Evolutionary conservation across 2,329 filamentous ascomycete species (phyloP).

Genomic region (Davidsoniella eucalypti): DNA sequence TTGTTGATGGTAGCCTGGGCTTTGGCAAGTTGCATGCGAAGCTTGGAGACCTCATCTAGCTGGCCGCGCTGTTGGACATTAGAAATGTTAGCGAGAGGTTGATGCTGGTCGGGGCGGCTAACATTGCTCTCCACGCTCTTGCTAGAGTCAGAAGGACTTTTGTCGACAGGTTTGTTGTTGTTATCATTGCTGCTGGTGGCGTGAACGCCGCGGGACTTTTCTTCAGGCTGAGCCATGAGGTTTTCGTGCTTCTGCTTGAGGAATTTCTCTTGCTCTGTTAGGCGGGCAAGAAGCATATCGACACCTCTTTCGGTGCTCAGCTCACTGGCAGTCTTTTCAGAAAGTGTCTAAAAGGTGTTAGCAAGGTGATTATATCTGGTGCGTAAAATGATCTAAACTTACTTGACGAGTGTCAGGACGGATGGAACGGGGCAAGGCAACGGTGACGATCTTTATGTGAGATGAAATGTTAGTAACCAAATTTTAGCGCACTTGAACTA

Average conservation of each 20-base stretch:
- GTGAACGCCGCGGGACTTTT: conserved; percentile 13
- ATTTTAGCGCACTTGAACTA: background rate
- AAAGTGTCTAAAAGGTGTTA: background rate
- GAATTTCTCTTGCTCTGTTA: conserved; percentile 47
- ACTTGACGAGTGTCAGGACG: conserved; percentile 1
- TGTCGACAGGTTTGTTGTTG: background rate
- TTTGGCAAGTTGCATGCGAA: conserved; percentile 52
- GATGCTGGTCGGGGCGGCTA: background rate
- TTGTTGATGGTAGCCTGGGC: conserved; percentile 33
- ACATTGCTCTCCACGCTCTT: background rate
- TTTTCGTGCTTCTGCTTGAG: conserved; percentile 42
- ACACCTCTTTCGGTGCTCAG: background rate
- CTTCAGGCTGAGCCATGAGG: conserved; percentile 26
- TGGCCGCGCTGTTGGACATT: conserved; percentile 11
- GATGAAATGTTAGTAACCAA: background rate
- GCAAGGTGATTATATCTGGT: background rate
- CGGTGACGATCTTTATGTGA: background rate
- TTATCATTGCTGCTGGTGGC: background rate
- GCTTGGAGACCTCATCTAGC: conserved; percentile 44
- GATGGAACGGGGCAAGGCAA: background rate
- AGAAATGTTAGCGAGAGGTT: background rate
- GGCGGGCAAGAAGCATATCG: conserved; percentile 40
- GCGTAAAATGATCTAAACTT: background rate
- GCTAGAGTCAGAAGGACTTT: background rate
- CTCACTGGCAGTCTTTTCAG: background rate